Evolutionary conservation across 2,329 filamentous ascomycete species (phyloP).

Genomic region (Talaromyces sp.): DNA sequence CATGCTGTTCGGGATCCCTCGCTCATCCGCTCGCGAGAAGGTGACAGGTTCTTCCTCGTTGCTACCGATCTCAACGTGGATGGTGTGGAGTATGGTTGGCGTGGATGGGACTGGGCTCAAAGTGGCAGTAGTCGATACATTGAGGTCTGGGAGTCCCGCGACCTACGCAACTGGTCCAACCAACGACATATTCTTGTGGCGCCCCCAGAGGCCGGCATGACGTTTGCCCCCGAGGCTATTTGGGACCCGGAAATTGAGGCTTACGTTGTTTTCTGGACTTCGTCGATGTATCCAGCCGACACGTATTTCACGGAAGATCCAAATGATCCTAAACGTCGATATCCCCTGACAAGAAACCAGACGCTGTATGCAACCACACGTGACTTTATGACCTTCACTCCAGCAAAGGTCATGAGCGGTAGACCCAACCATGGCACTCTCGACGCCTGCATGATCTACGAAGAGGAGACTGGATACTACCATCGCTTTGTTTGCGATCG

Average conservation of each 20-base stretch:
- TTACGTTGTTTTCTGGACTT: background rate
- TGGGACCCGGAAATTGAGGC: background rate
- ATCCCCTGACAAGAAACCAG: background rate
- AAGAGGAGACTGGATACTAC: background rate
- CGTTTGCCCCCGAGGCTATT: background rate
- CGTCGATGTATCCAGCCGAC: conserved; percentile 1
- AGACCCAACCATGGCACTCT: background rate
- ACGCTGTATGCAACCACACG: background rate
- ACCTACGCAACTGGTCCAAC: background rate
- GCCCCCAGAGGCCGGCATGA: background rate
- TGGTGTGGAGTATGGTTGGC: background rate
- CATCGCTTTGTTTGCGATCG: conserved; percentile 3
- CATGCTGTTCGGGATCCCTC: background rate
- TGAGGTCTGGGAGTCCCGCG: conserved; percentile 2
- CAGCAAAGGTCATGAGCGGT: background rate
- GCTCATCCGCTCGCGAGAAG: conserved; percentile 1
- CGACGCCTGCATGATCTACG: background rate
- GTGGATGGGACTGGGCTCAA: conserved; percentile 5
- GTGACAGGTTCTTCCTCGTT: background rate
- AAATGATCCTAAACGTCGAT: background rate
- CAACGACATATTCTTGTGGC: background rate
- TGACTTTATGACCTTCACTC: background rate
- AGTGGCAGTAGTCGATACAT: background rate
- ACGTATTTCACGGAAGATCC: background rate
- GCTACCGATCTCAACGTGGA: conserved; percentile 2